phyloP scores from a whole-genome alignment of 345 rosid genomes.

The Rhizophora apiculata region DNA sequence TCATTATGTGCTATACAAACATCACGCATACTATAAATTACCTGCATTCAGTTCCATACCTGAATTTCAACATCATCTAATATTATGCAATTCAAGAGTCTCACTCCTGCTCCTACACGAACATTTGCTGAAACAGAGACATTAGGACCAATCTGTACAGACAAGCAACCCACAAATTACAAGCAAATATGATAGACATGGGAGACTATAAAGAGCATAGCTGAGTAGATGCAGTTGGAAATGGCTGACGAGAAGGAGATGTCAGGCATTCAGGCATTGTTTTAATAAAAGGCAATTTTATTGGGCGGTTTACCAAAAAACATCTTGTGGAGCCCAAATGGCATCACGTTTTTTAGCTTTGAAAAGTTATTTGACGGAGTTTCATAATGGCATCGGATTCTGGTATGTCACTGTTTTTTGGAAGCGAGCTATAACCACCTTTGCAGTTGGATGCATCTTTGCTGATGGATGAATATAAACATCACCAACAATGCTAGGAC shows the following conservation, averaged over 20 bases:
- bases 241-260: too few species aligned
- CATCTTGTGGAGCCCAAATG: neutral
- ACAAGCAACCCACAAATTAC: neutral
- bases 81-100: constrained; percentile 80
- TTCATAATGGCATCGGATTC: neutral
- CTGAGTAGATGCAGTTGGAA: neutral
- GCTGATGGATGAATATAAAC: constrained; percentile 84
- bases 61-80: constrained; percentile 67
- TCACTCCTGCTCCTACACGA: constrained; percentile 86
- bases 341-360: neutral
- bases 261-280: too few species aligned
- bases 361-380: neutral
- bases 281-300: too few species aligned
- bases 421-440: constrained; percentile 35
- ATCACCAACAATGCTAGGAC: constrained; percentile 56
- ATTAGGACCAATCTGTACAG: constrained; percentile 83
- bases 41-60: constrained; percentile 34
- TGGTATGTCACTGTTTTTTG: neutral
- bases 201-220: neutral
- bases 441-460: constrained; percentile 79
- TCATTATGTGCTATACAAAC: neutral
- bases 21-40: too few species aligned
- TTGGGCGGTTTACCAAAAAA: neutral
- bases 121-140: constrained; percentile 90
- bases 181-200: neutral